phyloP scores from a whole-genome alignment of 2,329 filamentous ascomycete species.

The Purpureocillium takamizusanense region DNA sequence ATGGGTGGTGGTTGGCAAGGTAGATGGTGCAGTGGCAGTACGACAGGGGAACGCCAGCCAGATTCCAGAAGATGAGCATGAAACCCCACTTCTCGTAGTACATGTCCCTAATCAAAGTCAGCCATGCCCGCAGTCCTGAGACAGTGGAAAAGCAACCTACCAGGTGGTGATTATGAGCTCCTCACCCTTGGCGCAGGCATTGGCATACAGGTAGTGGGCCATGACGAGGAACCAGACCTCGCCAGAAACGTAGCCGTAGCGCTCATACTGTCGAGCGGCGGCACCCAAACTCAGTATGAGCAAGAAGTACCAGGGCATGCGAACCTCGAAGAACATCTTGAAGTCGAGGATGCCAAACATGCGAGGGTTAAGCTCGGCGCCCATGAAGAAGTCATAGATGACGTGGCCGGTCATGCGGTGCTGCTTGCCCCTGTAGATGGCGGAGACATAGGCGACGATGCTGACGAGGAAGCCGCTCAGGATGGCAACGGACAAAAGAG shows the following conservation, averaged over 20 bases:
- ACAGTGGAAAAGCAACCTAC: slow-evolving; percentile 14
- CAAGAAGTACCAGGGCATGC: slow-evolving; percentile 86
- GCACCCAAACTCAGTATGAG: slow-evolving; percentile 69
- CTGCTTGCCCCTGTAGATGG: slow-evolving; percentile 67
- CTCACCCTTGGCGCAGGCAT: slow-evolving; percentile 86
- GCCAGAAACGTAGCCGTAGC: slow-evolving; percentile 77
- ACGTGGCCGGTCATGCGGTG: slow-evolving; percentile 89
- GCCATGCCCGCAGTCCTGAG: neutral
- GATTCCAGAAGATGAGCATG: slow-evolving; percentile 97
- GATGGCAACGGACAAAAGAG: slow-evolving; percentile 87
- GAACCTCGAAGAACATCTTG: slow-evolving; percentile 94
- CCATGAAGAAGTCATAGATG: slow-evolving; percentile 88
- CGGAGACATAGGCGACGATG: slow-evolving; percentile 78
- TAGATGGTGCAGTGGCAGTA: slow-evolving; percentile 94
- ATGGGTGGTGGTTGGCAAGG: slow-evolving; percentile 73
- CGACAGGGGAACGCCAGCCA: slow-evolving; percentile 80
- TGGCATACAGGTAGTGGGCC: slow-evolving; percentile 87
- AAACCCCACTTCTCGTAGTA: slow-evolving; percentile 96
- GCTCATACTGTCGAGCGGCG: slow-evolving; percentile 74
- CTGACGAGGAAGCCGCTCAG: slow-evolving; percentile 79
- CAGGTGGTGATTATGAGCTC: slow-evolving; percentile 85
- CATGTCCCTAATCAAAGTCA: slow-evolving; percentile 54
- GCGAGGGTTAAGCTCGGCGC: slow-evolving; percentile 76
- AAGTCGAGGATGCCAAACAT: slow-evolving; percentile 78
- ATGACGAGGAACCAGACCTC: slow-evolving; percentile 78